Base-by-base conservation (phyloP, 495 filamentous ascomycete genomes). In the Lepraria neglecta region DNA sequence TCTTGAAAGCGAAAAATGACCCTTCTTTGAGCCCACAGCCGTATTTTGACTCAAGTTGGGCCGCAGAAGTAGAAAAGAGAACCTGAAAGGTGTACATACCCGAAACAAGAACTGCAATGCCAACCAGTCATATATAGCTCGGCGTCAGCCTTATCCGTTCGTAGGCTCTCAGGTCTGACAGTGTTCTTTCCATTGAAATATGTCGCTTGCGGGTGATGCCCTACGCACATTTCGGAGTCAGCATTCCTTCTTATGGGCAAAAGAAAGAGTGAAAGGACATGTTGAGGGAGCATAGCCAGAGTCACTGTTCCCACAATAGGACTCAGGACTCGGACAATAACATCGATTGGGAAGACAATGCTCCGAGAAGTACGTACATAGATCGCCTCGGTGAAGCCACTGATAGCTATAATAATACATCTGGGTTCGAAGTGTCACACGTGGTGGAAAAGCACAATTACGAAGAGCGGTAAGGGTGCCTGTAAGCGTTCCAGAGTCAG, bases 321-420 rank as follows among this genome's bases (percentile, higher is more conserved):
- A 38, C 33, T 11, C 33, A 38, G 2, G 33, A 38, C 33, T 38
- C 33, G 33, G 33, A 38, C 33, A 7, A 38, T 11, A 3, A 38
- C 33, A 38, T 38, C 4, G 11, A 7, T 38, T 1, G 1, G 33
- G 4, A 38, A 38, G 6, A 38, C 6, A 38, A 38, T 38, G 33
- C 33, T 38, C 4, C 11, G 33, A 38, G 5, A 1, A 38, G 33
- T 7, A 38, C 33, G 33, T 38, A 38, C 81, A 84, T 56, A 81
- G 72, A 19, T 70, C 31, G 12, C 74, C 76, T 15, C 67, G 68
- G 58, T 81, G 79, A 42, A 76, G 71, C 68, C 73, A 82, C 66
- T 82, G 80, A 68, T 81, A 84, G 60, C 69, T 73, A 69, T 84
- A 84, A 65, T 82, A 80, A 66, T 82, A 82, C 67, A 79, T 80